A percentile compares a stretch with the other conserved stretches of the same genome.
phyloP scores from a whole-genome alignment of 2,329 filamentous ascomycete genomes.

The Epichloe uncinata region DNA sequence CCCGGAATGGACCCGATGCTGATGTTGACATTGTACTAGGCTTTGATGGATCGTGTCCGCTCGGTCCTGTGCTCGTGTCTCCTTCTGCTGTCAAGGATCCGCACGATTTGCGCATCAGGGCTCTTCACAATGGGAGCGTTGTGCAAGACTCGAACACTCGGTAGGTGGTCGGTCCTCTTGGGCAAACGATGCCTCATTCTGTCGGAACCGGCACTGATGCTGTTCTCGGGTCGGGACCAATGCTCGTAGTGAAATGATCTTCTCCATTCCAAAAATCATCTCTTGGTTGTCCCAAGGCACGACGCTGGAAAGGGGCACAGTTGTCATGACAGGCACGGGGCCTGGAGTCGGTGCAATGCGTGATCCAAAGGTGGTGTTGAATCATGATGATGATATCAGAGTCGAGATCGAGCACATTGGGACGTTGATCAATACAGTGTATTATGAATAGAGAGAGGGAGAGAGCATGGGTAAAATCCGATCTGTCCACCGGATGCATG shows the following conservation, averaged over 20 bases:
- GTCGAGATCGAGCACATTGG: slow-evolving; percentile 25
- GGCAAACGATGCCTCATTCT: not conserved
- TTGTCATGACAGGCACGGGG: slow-evolving; percentile 50
- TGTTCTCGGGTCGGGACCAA: not conserved
- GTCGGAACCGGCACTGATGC: not conserved
- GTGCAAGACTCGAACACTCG: slow-evolving; percentile 23
- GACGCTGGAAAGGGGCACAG: slow-evolving; percentile 44
- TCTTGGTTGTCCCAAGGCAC: slow-evolving; percentile 44
- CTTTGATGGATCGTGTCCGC: slow-evolving; percentile 36
- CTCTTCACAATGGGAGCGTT: slow-evolving; percentile 22
- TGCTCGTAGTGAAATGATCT: slow-evolving; percentile 36
- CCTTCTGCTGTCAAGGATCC: slow-evolving; percentile 17
- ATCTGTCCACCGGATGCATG: too few relatives aligned
- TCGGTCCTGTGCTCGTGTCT: slow-evolving; percentile 26
- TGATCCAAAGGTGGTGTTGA: slow-evolving; percentile 24
- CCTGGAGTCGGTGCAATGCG: slow-evolving; percentile 27
- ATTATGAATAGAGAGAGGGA: slow-evolving; percentile 17
- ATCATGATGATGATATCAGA: slow-evolving; percentile 23
- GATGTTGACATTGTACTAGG: slow-evolving; percentile 7
- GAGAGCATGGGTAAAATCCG: too few relatives aligned
- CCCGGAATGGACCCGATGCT: slow-evolving; percentile 10
- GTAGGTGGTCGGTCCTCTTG: slow-evolving; percentile 2
- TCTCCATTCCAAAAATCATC: slow-evolving; percentile 41
- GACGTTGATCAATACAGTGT: slow-evolving; percentile 23
- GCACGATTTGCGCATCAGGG: slow-evolving; percentile 17